Evolutionary conservation across 129 eudicot species (phyloP), one percentile per base, ranked within the genome.

Genomic region (Rutidosis leptorrhynchoides): DNA sequence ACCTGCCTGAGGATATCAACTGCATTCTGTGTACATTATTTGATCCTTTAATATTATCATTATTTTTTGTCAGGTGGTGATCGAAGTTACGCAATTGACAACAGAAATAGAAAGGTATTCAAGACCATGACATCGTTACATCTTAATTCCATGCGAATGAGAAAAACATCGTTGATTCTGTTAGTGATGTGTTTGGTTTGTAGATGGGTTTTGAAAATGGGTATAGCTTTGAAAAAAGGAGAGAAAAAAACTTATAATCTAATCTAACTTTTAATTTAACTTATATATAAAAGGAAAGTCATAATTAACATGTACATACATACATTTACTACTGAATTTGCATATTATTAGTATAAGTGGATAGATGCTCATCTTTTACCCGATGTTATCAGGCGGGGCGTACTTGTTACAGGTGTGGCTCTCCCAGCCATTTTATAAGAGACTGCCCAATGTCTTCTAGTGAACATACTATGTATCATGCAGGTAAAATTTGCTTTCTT

Each of bases 361-460:
- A 35, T 11, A 73, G 16, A 26, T 37, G 52, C 46, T 19, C 16
- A 45, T 53, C 33, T 17, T 72, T 8, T 72, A 72, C 25, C 70
- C 63, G 70, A 72, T 63, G 57, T 17, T 33, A 42, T 73, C 82
- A 91, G 97, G 85, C 20, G 11, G 77, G 53, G 28, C 96, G 90
- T 30, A 85, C 84, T 25, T 92, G 98, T 75, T 92, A 81, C 77
- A 82, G 33, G 79, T 92, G 95, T 80, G 95, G 88, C 58, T 89
- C 91, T 73, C 95, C 96, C 2, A 83, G 73, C 70, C 98, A 92
- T 83, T 80, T 92, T 58, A 76, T 91, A 68, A 78, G 95, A 81
- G 87, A 91, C 62, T 91, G 98, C 61, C 90, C 96, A 40, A 58
- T 72, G 60, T 78, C 82, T 66, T 59, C 84, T 23, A 55, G 62